These are phyloP conservation scores for Yamadazyma philogaea DNA, from an alignment of 805 yeast species.

Conservation along the genomic window DNA sequence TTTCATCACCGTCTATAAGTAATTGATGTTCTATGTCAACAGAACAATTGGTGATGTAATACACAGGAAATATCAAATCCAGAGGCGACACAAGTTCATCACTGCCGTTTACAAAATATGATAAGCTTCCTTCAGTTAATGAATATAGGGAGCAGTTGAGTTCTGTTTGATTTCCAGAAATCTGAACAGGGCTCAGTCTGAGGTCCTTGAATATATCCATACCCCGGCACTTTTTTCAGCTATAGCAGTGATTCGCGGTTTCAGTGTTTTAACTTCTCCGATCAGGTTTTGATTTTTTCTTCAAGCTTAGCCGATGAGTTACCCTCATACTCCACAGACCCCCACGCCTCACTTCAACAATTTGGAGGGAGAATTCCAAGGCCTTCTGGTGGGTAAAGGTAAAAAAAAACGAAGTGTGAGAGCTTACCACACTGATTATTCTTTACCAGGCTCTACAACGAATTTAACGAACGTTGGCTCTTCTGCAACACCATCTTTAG, in stretches of 20 bases:
- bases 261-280: background rate
- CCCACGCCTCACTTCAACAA: background rate
- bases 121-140: slow-evolving; percentile 31
- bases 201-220: background rate
- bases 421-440: slow-evolving; percentile 28
- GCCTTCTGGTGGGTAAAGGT: slow-evolving; percentile 1
- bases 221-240: background rate
- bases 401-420: slow-evolving; percentile 28
- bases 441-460: slow-evolving; percentile 5
- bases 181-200: background rate
- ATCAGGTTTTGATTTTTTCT: background rate
- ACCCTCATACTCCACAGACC: background rate
- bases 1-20: background rate
- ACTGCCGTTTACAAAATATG: slow-evolving; percentile 6
- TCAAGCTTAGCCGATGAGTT: background rate
- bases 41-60: slow-evolving; percentile 48
- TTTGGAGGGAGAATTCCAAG: slow-evolving; percentile 2
- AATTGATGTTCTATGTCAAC: background rate
- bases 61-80: slow-evolving; percentile 31
- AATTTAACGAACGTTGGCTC: background rate
- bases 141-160: slow-evolving; percentile 34
- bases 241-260: background rate
- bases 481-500: slow-evolving; percentile 6
- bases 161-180: background rate
- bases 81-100: background rate